These are phyloP conservation scores for Ceratonia siliqua DNA, from an alignment of 306 rosid genomes.

Conservation along the genomic window DNA sequence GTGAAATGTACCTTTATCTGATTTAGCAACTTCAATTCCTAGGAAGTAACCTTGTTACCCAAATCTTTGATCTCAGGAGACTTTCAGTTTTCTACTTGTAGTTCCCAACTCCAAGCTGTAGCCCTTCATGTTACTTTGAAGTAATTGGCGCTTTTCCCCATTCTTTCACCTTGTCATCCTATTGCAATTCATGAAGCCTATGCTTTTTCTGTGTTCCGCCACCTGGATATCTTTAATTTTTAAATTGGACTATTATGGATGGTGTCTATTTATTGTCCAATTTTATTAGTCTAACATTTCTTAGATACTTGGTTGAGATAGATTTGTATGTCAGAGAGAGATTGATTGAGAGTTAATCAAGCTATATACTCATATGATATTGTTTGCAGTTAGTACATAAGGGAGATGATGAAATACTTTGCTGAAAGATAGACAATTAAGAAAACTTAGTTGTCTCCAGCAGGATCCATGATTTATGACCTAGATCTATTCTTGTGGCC, in stretches of 20 bases:
- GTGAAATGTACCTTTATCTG: background rate
- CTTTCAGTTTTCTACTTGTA: too few relatives aligned
- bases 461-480: conserved; percentile 2
- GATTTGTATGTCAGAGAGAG: too few relatives aligned
- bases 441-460: background rate
- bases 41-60: background rate
- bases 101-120: too few relatives aligned
- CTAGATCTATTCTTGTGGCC: background rate
- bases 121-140: too few relatives aligned
- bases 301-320: too few relatives aligned
- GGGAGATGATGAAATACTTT: background rate
- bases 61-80: background rate
- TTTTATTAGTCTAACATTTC: background rate
- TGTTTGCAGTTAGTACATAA: background rate
- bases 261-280: background rate
- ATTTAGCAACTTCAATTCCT: background rate
- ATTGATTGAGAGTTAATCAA: too few relatives aligned
- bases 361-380: background rate
- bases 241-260: background rate
- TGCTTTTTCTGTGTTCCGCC: too few relatives aligned
- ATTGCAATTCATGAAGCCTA: too few relatives aligned
- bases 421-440: background rate
- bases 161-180: too few relatives aligned
- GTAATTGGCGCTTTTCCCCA: too few relatives aligned
- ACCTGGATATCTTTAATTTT: background rate